Percentiles rank a stretch among this genome's conserved stretches.
phyloP scores from a whole-genome alignment of 441 rosid species.

The Eutrema salsugineum region DNA sequence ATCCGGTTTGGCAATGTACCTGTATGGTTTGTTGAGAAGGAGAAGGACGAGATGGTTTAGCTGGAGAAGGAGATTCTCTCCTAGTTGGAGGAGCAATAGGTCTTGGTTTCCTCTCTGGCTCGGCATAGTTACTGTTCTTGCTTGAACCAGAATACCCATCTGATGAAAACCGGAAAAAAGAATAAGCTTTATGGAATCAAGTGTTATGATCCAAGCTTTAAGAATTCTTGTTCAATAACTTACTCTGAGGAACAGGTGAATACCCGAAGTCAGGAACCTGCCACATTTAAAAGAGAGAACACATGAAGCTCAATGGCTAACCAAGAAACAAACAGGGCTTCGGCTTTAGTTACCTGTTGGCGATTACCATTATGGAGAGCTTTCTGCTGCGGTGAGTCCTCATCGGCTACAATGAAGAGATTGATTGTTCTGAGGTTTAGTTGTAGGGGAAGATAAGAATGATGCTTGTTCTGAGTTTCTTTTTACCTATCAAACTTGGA shows the following conservation, averaged over 20 bases:
- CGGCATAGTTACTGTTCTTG: constrained; percentile 58
- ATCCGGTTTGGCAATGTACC: constrained; percentile 30
- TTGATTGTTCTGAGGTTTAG: constrained; percentile 2
- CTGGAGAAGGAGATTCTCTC: constrained; percentile 51
- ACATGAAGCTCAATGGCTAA: neutral
- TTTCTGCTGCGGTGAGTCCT: constrained; percentile 84
- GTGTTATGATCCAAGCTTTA: constrained; percentile 20
- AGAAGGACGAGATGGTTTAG: constrained; percentile 46
- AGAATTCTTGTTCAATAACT: neutral
- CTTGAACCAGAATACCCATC: constrained; percentile 89
- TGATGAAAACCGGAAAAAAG: constrained; percentile 19
- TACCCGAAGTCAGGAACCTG: constrained; percentile 35
- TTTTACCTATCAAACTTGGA: constrained; percentile 68
- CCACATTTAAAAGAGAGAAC: neutral
- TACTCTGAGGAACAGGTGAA: constrained; percentile 34
- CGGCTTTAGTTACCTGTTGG: constrained; percentile 58
- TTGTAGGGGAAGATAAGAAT: neutral
- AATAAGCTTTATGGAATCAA: constrained; percentile 11
- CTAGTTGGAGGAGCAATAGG: constrained; percentile 41
- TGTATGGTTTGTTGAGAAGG: constrained; percentile 49
- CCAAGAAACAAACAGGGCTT: neutral
- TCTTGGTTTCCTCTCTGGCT: constrained; percentile 64
- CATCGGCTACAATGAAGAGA: constrained; percentile 56
- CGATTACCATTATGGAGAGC: constrained; percentile 57
- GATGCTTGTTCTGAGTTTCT: constrained; percentile 7